Percentiles rank a stretch among this genome's conserved stretches.
Conservation (phyloP, 495 filamentous ascomycete genomes). For the Xylaria longipes region DNA sequence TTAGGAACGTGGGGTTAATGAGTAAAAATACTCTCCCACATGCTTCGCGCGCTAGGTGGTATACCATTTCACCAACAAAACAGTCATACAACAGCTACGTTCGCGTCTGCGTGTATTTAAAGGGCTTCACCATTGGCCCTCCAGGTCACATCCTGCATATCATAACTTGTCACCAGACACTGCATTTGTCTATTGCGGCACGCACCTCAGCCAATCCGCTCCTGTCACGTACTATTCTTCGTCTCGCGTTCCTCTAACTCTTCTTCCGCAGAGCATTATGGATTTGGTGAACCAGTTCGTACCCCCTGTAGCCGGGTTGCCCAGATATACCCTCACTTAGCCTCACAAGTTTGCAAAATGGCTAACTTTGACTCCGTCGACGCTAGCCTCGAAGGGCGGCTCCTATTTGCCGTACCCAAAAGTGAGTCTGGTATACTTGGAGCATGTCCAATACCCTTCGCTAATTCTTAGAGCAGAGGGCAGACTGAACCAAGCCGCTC, state of each 20-base stretch:
- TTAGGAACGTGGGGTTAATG: conserved; percentile 51
- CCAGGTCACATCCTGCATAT: not conserved
- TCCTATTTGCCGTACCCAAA: conserved; percentile 96
- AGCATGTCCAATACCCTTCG: conserved; percentile 41
- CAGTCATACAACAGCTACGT: not conserved
- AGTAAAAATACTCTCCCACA: conserved; percentile 25
- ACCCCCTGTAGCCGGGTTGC: conserved; percentile 22
- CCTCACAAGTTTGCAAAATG: conserved; percentile 28
- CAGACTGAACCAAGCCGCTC: conserved; percentile 79
- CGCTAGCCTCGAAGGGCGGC: conserved; percentile 82
- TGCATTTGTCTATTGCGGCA: not conserved
- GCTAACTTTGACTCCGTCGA: conserved; percentile 44
- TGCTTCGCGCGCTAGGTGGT: not conserved
- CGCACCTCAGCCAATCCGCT: not conserved
- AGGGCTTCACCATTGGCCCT: not conserved
- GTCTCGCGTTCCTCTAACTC: not conserved
- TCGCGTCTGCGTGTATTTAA: conserved; percentile 1
- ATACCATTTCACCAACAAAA: conserved; percentile 3
- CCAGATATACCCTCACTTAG: conserved; percentile 22
- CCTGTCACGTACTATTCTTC: conserved; percentile 5
- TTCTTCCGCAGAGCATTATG: conserved; percentile 54
- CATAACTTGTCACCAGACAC: not conserved
- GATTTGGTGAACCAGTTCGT: conserved; percentile 87
- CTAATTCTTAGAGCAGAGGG: conserved; percentile 70
- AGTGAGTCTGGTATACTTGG: conserved; percentile 64